phyloP scores from a whole-genome alignment of 2,329 filamentous ascomycete genomes.

The Ophiostoma sp. region DNA sequence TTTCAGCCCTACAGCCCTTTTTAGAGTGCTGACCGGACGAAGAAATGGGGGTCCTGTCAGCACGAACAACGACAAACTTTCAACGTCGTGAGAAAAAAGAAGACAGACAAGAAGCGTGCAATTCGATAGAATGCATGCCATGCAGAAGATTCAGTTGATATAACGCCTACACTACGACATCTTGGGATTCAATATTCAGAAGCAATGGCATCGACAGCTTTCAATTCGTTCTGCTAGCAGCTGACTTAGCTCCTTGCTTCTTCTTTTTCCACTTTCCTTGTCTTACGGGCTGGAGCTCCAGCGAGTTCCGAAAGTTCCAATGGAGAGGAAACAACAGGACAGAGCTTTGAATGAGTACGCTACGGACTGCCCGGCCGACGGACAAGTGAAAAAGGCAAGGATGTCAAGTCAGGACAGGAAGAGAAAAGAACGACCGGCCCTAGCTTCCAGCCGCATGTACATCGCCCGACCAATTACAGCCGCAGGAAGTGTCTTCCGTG shows the following conservation, averaged over 20 bases:
- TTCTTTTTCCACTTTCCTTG: neutral
- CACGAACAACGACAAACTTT: neutral
- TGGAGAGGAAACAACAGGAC: neutral
- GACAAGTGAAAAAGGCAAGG: neutral
- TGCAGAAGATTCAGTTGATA: neutral
- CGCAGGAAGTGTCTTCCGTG: neutral
- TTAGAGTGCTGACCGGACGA: conserved; percentile 16
- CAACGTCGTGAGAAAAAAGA: neutral
- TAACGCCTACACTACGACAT: neutral
- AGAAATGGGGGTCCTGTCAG: neutral
- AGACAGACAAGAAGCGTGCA: neutral
- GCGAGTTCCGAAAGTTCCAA: neutral
- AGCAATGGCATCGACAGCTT: neutral
- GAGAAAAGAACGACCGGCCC: neutral
- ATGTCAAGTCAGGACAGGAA: neutral
- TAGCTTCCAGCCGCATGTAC: neutral
- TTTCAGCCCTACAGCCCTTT: conserved; percentile 19
- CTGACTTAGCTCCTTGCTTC: neutral
- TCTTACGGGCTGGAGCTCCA: neutral
- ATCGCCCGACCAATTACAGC: neutral
- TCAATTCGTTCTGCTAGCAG: neutral
- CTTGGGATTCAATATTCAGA: neutral
- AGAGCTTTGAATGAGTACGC: neutral
- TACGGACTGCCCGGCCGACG: neutral
- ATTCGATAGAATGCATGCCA: neutral